Conservation (phyloP, 2,329 filamentous ascomycete genomes). For the Ophiognomonia clavigignenti-juglandacearum region DNA sequence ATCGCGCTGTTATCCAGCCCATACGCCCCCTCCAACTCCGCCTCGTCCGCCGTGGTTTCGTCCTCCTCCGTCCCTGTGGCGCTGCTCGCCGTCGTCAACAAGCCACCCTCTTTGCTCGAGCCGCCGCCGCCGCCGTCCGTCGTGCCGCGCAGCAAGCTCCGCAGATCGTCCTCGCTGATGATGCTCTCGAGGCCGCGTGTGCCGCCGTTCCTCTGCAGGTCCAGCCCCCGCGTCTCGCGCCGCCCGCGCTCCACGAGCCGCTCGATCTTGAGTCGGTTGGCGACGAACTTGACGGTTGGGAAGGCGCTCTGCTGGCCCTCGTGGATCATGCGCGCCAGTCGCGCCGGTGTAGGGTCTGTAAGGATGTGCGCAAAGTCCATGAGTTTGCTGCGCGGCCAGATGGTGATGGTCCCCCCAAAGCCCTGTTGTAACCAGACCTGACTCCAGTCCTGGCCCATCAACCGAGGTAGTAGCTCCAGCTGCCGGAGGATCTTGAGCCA, state of each 20-base stretch:
- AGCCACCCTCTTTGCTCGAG: background rate
- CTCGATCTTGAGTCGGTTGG: slow-evolving; percentile 82
- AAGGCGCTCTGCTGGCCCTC: slow-evolving; percentile 86
- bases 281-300: slow-evolving; percentile 86
- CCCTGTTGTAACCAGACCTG: slow-evolving; percentile 86
- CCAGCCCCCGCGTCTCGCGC: slow-evolving; percentile 44
- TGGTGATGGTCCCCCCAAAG: slow-evolving; percentile 90
- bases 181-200: slow-evolving; percentile 57
- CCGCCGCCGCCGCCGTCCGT: too few relatives aligned
- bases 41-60: slow-evolving; percentile 15
- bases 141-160: slow-evolving; percentile 25
- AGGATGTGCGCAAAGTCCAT: slow-evolving; percentile 85
- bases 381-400: slow-evolving; percentile 80
- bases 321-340: slow-evolving; percentile 83
- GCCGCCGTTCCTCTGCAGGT: slow-evolving; percentile 28
- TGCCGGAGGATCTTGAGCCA: slow-evolving; percentile 95
- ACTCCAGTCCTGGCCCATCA: slow-evolving; percentile 92
- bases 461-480: slow-evolving; percentile 84
- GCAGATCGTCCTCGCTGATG: slow-evolving; percentile 55
- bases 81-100: slow-evolving; percentile 3
- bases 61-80: slow-evolving; percentile 15
- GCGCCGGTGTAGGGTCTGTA: slow-evolving; percentile 69
- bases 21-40: background rate
- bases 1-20: slow-evolving; percentile 4
- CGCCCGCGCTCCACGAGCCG: slow-evolving; percentile 57